These are phyloP conservation scores for Aspergillus viridinutans DNA, from an alignment of 2,329 filamentous ascomycete species.

Conservation along the genomic window DNA sequence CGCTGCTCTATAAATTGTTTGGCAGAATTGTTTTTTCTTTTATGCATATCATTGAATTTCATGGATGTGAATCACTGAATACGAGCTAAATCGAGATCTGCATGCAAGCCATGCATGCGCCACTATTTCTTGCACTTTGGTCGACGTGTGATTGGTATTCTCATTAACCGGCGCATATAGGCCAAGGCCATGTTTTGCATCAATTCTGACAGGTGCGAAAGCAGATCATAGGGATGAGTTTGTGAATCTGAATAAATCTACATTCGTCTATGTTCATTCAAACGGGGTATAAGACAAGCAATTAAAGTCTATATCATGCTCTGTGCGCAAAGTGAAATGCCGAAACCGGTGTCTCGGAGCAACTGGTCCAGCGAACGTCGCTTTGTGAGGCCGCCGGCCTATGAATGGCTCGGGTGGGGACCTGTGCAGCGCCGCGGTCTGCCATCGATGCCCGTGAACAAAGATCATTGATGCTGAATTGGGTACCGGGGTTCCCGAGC, in stretches of 20 bases:
- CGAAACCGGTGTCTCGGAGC: neutral
- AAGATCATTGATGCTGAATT: neutral
- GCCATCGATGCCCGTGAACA: neutral
- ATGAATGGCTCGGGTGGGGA: neutral
- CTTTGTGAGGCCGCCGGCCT: neutral
- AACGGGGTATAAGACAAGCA: neutral
- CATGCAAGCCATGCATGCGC: slow-evolving; percentile 1
- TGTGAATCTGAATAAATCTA: neutral
- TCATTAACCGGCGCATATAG: neutral
- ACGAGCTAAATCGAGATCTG: neutral
- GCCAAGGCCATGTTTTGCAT: neutral
- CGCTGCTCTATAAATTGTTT: neutral
- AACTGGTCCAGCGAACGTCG: neutral
- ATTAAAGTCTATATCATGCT: neutral
- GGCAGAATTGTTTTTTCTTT: neutral
- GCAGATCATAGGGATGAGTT: neutral
- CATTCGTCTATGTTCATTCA: neutral
- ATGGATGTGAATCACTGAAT: too few relatives aligned
- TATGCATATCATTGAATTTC: neutral
- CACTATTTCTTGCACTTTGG: neutral
- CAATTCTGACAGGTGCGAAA: neutral
- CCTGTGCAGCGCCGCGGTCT: neutral
- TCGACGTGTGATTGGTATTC: neutral
- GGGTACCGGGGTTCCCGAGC: neutral
- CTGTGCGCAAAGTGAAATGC: neutral